Conservation (phyloP, 768 basidiomycete species). For the Mycena filopes region DNA sequence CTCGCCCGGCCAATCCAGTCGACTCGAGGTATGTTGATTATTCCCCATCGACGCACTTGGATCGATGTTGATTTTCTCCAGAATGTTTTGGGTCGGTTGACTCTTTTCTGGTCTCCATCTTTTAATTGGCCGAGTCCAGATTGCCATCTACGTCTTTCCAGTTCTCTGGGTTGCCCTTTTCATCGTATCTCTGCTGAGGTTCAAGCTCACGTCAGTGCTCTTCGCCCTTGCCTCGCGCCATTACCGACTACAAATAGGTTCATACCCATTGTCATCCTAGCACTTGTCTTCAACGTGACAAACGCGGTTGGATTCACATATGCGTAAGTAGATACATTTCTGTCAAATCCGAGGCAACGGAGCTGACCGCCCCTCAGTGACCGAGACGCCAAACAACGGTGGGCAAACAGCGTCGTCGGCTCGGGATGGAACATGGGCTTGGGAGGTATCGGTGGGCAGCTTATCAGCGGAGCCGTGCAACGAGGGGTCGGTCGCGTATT, state of each 20-base stretch:
- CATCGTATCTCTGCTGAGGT: conserved; percentile 89
- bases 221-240: conserved; percentile 13
- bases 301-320: conserved; percentile 98
- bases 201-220: conserved; percentile 81
- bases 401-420: conserved; percentile 83
- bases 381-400: conserved; percentile 91
- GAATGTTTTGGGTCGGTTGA: conserved; percentile 88
- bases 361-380: conserved; percentile 58
- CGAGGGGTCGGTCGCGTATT: conserved; percentile 85
- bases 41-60: conserved; percentile 3
- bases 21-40: conserved; percentile 77
- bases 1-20: conserved; percentile 86
- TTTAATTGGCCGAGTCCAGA: conserved; percentile 53
- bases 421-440: conserved; percentile 78
- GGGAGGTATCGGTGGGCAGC: conserved; percentile 85
- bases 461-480: conserved; percentile 85
- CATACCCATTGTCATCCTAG: conserved; percentile 93
- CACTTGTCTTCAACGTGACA: conserved; percentile 94
- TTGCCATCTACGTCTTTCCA: conserved; percentile 91
- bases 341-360: too few relatives aligned
- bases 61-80: conserved; percentile 41
- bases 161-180: conserved; percentile 88
- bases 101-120: conserved; percentile 3
- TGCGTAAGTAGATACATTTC: conserved; percentile 72
- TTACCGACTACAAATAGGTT: conserved; percentile 63